Percentiles rank a stretch among this genome's conserved stretches.
Evolutionary conservation across 2,329 filamentous ascomycete genomes (phyloP).

Genomic region (Amphichorda felina): DNA sequence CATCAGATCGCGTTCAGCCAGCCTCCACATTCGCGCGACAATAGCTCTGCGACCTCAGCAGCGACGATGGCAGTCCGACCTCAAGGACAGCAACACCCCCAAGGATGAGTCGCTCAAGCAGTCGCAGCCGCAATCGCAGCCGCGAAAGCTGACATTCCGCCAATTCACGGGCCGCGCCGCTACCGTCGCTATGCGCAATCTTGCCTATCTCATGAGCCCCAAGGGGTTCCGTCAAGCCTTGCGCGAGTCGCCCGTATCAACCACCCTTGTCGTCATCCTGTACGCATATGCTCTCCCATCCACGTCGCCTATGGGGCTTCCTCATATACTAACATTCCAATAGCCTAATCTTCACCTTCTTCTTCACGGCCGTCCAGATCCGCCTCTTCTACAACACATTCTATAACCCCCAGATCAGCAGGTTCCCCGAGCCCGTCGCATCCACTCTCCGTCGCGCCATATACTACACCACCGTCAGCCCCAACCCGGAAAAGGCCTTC

Average conservation of each 20-base stretch:
- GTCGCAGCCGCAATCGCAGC: slow-evolving; percentile 8
- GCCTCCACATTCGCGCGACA: slow-evolving; percentile 15
- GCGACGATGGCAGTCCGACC: slow-evolving; percentile 14
- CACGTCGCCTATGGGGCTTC: neutral
- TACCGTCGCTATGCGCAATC: slow-evolving; percentile 20
- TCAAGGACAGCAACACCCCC: slow-evolving; percentile 3
- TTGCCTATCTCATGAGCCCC: slow-evolving; percentile 19
- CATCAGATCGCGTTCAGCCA: slow-evolving; percentile 15
- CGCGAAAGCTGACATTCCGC: slow-evolving; percentile 14
- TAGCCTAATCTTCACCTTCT: slow-evolving; percentile 16
- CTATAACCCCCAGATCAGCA: slow-evolving; percentile 41
- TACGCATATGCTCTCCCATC: slow-evolving; percentile 8
- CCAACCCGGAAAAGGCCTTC: slow-evolving; percentile 65
- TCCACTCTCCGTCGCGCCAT: slow-evolving; percentile 72
- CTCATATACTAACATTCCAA: neutral
- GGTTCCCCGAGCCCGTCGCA: slow-evolving; percentile 58
- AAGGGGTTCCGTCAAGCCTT: slow-evolving; percentile 21
- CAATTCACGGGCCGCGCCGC: slow-evolving; percentile 16
- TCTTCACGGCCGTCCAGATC: slow-evolving; percentile 17
- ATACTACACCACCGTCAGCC: slow-evolving; percentile 70
- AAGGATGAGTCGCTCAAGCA: slow-evolving; percentile 7
- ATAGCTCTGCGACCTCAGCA: slow-evolving; percentile 13
- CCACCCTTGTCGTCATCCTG: slow-evolving; percentile 17
- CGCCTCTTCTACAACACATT: slow-evolving; percentile 42
- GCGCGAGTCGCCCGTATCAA: slow-evolving; percentile 17